Base-by-base conservation (phyloP, 192 early-diverging fungal genomes). In the Backusella tuberculispora region DNA sequence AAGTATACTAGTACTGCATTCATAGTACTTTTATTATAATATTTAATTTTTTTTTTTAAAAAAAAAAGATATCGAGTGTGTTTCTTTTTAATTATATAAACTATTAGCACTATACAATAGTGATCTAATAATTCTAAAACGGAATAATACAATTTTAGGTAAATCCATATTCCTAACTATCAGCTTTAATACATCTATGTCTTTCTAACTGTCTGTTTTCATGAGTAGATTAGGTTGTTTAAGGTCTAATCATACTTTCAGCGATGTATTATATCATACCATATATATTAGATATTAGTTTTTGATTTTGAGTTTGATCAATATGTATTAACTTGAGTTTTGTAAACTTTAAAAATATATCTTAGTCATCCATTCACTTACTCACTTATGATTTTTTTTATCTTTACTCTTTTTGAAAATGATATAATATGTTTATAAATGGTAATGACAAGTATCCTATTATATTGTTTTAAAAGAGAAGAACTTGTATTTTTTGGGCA, bases 91-190 rank as follows among this genome's bases (percentile, higher is more conserved):
- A 0, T 0, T 43, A 0, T 43, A 43, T 9, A 9, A 10, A 43
- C 4, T 9, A 60, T 60, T 24, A 60, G 9, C 4, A 24, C 10
- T 24, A 19, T 8, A 19, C 17, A 19, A 53, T 3, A 53, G 2
- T 60, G 53, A 60, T 60, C 53, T 60, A 60, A 60, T 26, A 24
- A 60, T 26, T 24, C 53, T 26, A 60, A 60, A 60, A 60, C 19
- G 17, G 53, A 21, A 24, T 24, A 21, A 24, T 26, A 8, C 2
- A 24, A 24, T 56, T 56, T 24, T 21, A 56, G 24, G 19, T 24
- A n/a, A 56, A 56, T 24, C 10, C 12, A 60, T 26, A 13, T 4
- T 9, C 8, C 50, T 53, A 1, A 26, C 21, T 5, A 8, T 60
- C 53, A 60, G 19, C 14, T 50, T 60, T 60, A 56, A 14, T 46